A percentile compares a stretch with the other conserved stretches of the same genome.
Conservation (phyloP, 768 basidiomycete species). For the Termitomyces sp. region DNA sequence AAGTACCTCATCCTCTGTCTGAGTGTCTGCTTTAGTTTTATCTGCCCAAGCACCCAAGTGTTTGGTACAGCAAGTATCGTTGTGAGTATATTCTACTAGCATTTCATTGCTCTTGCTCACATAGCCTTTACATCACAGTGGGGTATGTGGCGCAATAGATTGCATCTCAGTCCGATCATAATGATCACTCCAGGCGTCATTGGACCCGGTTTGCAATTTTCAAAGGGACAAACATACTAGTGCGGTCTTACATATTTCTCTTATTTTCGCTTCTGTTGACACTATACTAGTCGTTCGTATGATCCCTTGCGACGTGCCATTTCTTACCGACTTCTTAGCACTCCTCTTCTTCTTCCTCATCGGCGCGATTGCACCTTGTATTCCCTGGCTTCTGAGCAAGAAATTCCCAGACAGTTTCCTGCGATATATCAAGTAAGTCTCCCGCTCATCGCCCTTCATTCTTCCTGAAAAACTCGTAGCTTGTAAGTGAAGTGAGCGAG, state of each 20-base stretch:
- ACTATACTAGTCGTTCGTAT: not conserved
- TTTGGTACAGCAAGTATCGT: constrained; percentile 53
- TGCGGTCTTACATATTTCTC: constrained; percentile 15
- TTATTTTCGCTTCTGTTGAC: not conserved
- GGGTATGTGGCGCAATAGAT: constrained; percentile 6
- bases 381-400: constrained; percentile 52
- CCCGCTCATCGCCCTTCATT: not conserved
- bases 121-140: constrained; percentile 15
- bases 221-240: constrained; percentile 52
- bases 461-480: constrained; percentile 10
- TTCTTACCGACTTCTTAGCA: constrained; percentile 21
- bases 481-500: constrained; percentile 15
- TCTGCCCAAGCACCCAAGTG: constrained; percentile 48
- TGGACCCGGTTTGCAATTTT: constrained; percentile 53
- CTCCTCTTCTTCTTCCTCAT: constrained; percentile 67
- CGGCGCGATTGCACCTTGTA: constrained; percentile 55
- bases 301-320: not conserved
- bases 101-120: not conserved
- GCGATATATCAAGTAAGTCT: constrained; percentile 56
- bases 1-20: not conserved
- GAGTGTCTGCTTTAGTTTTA: constrained; percentile 27
- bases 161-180: not conserved
- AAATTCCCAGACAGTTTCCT: constrained; percentile 55
- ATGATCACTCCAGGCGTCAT: constrained; percentile 49
- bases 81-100: constrained; percentile 28